Evolutionary conservation across 441 rosid genomes (phyloP).

Genomic region (Dalechampia spathulata): DNA sequence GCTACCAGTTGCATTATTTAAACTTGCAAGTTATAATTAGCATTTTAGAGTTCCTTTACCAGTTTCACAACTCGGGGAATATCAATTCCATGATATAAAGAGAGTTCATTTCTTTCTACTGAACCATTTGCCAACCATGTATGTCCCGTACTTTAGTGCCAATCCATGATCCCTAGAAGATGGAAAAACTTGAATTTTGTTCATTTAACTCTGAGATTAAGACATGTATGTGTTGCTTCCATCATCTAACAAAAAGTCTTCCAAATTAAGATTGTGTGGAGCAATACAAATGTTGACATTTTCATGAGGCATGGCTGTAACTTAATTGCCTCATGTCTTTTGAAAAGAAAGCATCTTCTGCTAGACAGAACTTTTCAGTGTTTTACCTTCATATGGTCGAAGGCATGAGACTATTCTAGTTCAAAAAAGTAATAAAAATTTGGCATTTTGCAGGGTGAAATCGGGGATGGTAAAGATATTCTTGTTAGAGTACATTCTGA

Average conservation of each 20-base stretch:
- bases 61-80: not conserved
- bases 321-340: not conserved
- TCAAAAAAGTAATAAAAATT: not conserved
- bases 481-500: constrained; percentile 84
- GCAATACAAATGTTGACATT: constrained; percentile 9
- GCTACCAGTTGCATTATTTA: not conserved
- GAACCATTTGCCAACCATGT: too few relatives aligned
- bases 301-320: not conserved
- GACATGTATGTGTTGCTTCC: too few relatives aligned
- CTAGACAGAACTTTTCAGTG: not conserved
- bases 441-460: constrained; percentile 48
- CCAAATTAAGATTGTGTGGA: not conserved
- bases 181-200: too few relatives aligned
- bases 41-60: not conserved
- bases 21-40: too few relatives aligned
- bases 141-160: too few relatives aligned
- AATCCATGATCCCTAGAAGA: too few relatives aligned
- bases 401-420: not conserved
- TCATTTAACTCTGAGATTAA: too few relatives aligned
- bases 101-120: too few relatives aligned
- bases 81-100: not conserved
- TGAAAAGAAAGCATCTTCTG: too few relatives aligned
- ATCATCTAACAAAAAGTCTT: too few relatives aligned
- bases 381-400: not conserved
- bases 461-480: constrained; percentile 75